phyloP scores from a whole-genome alignment of 306 rosid species.

The Rubus idaeus region DNA sequence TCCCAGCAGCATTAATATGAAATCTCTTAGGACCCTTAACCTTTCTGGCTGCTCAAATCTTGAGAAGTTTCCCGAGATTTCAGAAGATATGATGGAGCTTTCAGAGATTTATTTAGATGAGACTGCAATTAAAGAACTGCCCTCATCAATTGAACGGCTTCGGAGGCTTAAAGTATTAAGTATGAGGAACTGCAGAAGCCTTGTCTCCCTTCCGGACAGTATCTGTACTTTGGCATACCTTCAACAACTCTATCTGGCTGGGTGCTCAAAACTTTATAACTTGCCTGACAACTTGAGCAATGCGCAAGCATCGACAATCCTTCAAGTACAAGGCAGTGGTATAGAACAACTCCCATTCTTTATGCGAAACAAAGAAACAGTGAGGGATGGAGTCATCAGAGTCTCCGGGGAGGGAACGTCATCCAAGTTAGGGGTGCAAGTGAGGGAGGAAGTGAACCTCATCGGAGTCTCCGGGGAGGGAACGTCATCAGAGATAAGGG shows the following conservation, averaged over 20 bases:
- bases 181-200: neutral
- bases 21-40: neutral
- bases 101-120: neutral
- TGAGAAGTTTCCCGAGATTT: slow-evolving; percentile 5
- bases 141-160: neutral
- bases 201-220: neutral
- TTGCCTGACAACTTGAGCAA: neutral
- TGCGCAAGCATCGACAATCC: too few relatives aligned
- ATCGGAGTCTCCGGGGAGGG: too few relatives aligned
- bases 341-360: too few relatives aligned
- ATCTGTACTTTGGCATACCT: neutral
- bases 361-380: too few relatives aligned
- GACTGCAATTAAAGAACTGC: too few relatives aligned
- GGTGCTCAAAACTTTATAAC: neutral
- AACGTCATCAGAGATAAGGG: too few relatives aligned
- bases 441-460: too few relatives aligned
- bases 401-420: too few relatives aligned
- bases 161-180: neutral
- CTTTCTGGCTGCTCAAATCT: neutral
- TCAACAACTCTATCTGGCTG: neutral
- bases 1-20: neutral
- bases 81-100: slow-evolving; percentile 6
- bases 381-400: too few relatives aligned
- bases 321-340: too few relatives aligned
- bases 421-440: too few relatives aligned